Base-by-base conservation (phyloP, 148 eudicot genomes). In the Drosera capensis region DNA sequence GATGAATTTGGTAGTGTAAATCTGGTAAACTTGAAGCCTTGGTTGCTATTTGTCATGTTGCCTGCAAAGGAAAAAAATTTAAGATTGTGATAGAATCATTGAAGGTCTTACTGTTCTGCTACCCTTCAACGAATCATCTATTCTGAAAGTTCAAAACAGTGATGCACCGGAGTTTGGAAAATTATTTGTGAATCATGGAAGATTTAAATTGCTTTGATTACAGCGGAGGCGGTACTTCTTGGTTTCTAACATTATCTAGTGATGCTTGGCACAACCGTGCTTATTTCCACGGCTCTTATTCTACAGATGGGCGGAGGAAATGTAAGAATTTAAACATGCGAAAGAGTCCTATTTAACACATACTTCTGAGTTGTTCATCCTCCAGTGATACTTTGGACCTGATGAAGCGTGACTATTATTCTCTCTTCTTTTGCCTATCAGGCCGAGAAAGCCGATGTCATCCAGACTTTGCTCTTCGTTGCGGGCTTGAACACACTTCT, bases 401-500 rank as follows among this genome's bases (percentile, higher is more conserved):
- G 19, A 19, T 36, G 21, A 9, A 20, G 9, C 15, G 2, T 8
- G 21, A n/a, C n/a, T n/a, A n/a, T 21, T 49, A 3, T 53, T 26
- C 49, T 14, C 5, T 2, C 14, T 45, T 64, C 25, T n/a, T 40
- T 20, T 51, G 46, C 18, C 34, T 44, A 0, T 30, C 49, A 92
- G 99, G 71, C 73, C 57, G 99, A 92, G 73, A 92, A 92, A 66
- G 99, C 99, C 18, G 71, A 81, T 60, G 95, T 92, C 48, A 79
- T 92, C 51, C 99, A 92, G 69, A 81, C 99, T 48, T 60, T 85
- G 42, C 84, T 92, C 43, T 77, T 92, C 56, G 99, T 92, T 62
- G 86, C 99, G 58, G 99, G 99, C 12, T 56, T 85, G 66, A 92
- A 92, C 63, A 92, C 99, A 19, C 56, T 92, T 29, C 67, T 78